A percentile compares a stretch with the other conserved stretches of the same genome.
phyloP scores from a whole-genome alignment of 75 land plant species.

The Pseudotsuga menziesii region DNA sequence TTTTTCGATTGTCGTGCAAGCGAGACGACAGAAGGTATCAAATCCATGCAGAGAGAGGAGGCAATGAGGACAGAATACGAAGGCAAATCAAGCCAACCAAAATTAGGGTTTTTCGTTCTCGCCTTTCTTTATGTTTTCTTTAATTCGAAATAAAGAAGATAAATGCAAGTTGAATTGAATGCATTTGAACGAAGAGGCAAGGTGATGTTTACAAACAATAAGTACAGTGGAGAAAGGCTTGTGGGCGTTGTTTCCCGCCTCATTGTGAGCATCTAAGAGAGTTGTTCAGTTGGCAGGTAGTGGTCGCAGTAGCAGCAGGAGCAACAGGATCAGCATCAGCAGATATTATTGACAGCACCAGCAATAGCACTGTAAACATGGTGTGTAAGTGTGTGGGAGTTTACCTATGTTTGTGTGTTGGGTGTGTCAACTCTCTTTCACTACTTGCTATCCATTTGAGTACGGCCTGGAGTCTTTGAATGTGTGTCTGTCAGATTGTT shows the following conservation, averaged over 20 bases:
- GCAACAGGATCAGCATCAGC: constrained; percentile 1
- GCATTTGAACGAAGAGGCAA: background rate
- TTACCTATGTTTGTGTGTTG: background rate
- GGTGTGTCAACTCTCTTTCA: background rate
- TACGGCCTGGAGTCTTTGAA: constrained; percentile 5
- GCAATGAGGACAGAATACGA: constrained; percentile 8
- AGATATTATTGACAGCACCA: background rate
- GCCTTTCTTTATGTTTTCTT: background rate
- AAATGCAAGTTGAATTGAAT: background rate
- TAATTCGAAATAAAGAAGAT: background rate
- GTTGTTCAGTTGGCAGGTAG: background rate
- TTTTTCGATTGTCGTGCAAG: constrained; percentile 3
- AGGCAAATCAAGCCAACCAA: constrained; percentile 6
- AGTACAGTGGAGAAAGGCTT: background rate
- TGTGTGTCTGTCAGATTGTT: constrained; percentile 13
- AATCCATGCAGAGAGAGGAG: constrained; percentile 5
- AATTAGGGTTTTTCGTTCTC: background rate
- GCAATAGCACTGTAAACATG: constrained; percentile 10
- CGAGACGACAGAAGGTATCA: constrained; percentile 11
- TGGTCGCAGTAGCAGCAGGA: constrained; percentile 8
- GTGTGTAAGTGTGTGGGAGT: constrained; percentile 1
- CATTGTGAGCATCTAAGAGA: background rate
- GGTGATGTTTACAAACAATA: background rate
- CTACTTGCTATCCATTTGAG: background rate
- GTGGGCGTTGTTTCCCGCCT: constrained; percentile 7